Conservation (phyloP, 2,329 filamentous ascomycete genomes). For the Fusarium paranaense region DNA sequence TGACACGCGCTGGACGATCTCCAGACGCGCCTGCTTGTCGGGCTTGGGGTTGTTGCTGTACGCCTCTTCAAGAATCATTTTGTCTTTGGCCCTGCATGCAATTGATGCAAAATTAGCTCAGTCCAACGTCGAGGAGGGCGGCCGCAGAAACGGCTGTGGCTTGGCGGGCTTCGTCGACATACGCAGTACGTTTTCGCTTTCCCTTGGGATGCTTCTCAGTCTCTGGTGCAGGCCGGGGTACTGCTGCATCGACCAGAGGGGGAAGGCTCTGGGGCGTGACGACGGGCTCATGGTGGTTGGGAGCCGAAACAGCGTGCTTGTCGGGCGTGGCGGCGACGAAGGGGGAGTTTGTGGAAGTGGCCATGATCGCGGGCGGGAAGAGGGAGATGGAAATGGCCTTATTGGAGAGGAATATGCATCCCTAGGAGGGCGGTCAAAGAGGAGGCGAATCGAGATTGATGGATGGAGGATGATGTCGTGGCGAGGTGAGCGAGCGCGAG, state of each 20-base stretch:
- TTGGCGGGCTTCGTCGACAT: slow-evolving; percentile 40
- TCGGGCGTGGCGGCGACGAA: slow-evolving; percentile 39
- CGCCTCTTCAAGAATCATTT: slow-evolving; percentile 86
- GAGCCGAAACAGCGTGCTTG: slow-evolving; percentile 39
- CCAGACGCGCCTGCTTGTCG: slow-evolving; percentile 86
- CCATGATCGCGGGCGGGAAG: slow-evolving; percentile 42
- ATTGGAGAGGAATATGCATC: slow-evolving; percentile 43
- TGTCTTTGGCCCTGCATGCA: slow-evolving; percentile 80
- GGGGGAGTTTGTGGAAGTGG: slow-evolving; percentile 38
- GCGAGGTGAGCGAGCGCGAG: slow-evolving; percentile 2
- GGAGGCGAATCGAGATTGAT: slow-evolving; percentile 24
- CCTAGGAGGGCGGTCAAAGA: slow-evolving; percentile 37
- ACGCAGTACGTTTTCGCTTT: slow-evolving; percentile 74
- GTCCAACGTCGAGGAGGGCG: background rate
- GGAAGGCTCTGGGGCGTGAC: slow-evolving; percentile 37
- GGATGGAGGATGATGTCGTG: slow-evolving; percentile 5
- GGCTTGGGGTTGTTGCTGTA: slow-evolving; percentile 90
- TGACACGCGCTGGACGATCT: slow-evolving; percentile 86
- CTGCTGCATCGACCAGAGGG: slow-evolving; percentile 34
- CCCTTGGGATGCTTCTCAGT: slow-evolving; percentile 65
- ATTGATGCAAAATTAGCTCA: slow-evolving; percentile 39
- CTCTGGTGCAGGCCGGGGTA: slow-evolving; percentile 30
- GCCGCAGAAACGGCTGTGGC: background rate
- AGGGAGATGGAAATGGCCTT: slow-evolving; percentile 40
- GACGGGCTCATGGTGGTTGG: slow-evolving; percentile 40